Evolutionary conservation across 2,329 filamentous ascomycete species (phyloP), one percentile per base, ranked within the genome.

Genomic region (Epichloe aotearoae): DNA sequence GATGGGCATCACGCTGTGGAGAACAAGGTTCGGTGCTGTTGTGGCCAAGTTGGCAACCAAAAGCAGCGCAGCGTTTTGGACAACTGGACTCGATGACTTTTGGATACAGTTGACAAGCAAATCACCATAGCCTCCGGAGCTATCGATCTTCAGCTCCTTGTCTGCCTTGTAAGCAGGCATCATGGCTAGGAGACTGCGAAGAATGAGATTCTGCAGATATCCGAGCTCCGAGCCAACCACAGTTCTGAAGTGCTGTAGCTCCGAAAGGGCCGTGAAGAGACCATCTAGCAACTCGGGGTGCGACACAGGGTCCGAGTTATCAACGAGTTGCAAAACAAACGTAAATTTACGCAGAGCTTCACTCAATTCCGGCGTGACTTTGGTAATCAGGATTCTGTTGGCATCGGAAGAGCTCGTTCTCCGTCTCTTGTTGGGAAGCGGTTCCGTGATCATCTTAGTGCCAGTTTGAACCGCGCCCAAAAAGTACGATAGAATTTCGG

Each of bases 1-100:
- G 49, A 98, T 91, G 12, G 93, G 93, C 93, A 98, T 98, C 50
- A 98, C 88, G 59, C 89, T 96, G 68, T 98, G 91, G 52, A 98
- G 75, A 3, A 98, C 88, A 46, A 95, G 73, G 64, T 95, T 90
- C 0, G 94, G 93, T 0, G 88, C 88, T 57, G 90, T 86, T 39
- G 84, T 84, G 20, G 93, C 91, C 40, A 98, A 74, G 51, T 83
- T 85, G 23, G 91, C 89, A 52, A 97, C 87, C 26, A 98, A 74
- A 8, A 97, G 78, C 14, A 98, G 74, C 4, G 93, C 90, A 5
- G 85, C 83, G 62, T 95, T 96, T 64, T 97, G 94, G 6, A 98
- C 89, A 56, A 95, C 88, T 1, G 90, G 89, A 64, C 86, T 96
- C 26, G 87, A 82, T 0, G 90, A 94, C 54, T 88, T 90, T 61